These are phyloP conservation scores for Ceratocystis alfenasii DNA, from an alignment of 2,329 filamentous ascomycete genomes.

Conservation along the genomic window DNA sequence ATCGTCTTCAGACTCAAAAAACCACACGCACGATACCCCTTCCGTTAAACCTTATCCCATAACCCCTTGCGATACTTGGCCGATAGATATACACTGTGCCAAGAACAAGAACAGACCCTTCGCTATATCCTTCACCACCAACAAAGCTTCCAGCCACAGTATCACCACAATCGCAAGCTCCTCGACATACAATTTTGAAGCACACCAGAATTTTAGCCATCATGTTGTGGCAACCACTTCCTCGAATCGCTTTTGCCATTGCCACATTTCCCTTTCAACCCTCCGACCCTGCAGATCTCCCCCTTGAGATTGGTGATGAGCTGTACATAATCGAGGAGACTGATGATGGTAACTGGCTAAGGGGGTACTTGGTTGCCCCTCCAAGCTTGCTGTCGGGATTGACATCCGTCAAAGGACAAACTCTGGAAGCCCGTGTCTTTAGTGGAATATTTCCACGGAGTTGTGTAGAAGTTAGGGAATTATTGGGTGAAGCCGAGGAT, in stretches of 20 bases:
- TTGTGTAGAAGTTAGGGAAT: constrained; percentile 89
- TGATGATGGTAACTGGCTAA: constrained; percentile 80
- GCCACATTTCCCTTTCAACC: constrained; percentile 90
- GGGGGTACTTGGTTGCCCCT: constrained; percentile 88
- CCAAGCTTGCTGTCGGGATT: constrained; percentile 85
- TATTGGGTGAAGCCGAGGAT: constrained; percentile 63
- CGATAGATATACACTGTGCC: background rate
- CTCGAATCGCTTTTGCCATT: constrained; percentile 94
- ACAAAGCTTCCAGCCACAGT: background rate
- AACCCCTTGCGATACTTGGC: constrained; percentile 2
- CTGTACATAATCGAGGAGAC: constrained; percentile 98
- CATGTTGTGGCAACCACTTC: constrained; percentile 96
- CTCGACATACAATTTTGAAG: background rate
- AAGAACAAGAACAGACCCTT: background rate
- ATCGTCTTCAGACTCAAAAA: background rate
- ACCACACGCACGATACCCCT: constrained; percentile 13
- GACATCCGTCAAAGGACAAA: constrained; percentile 82
- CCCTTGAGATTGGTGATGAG: constrained; percentile 95
- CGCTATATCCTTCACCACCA: background rate
- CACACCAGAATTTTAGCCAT: constrained; percentile 25
- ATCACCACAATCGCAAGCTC: background rate
- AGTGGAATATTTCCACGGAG: constrained; percentile 95
- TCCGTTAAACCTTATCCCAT: background rate
- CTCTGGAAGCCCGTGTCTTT: constrained; percentile 88
- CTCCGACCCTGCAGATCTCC: constrained; percentile 75